Base-by-base conservation (phyloP, 2,329 filamentous ascomycete species). In the Colletotrichum musicola region DNA sequence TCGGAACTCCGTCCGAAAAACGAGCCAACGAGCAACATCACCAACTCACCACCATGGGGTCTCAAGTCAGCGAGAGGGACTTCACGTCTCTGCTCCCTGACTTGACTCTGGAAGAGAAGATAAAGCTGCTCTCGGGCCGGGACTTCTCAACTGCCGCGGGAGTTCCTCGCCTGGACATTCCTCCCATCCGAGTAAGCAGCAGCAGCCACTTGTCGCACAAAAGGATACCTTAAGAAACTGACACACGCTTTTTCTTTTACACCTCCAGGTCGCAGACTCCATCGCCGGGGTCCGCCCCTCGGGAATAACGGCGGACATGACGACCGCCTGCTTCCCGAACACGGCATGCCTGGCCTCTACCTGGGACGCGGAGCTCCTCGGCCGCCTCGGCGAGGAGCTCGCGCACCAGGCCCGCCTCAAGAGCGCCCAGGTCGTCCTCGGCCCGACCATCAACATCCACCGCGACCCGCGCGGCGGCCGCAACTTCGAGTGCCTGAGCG, bases 361-460 rank as follows among this genome's bases (percentile, higher is more conserved):
- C 2, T 72, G 71, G 71, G 68, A 72, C 53, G 61, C 70, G 3
- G 68, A 66, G 38, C 64, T 72, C 3, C 70, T 72, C 10, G 20
- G 42, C 14, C 62, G 59, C 0, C 51, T 72, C 7, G 71, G 71
- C 30, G 61, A 71, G 14, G 60, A 64, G 25, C 59, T 73, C 18
- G 71, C 64, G 4, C 20, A 47, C 12, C 62, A 77, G 42, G 73
- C 72, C 1, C 72, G 70, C 3, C 70, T 73, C 61, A 94, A 94
- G 80, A 91, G 91, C 68, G 84, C 91, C n/a, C 90, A 93, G 75
- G 85, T 93, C 10, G 86, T 91, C 71, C 83, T 93, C 14, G 92
- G 91, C 6, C 92, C 92, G 4, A 85, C 82, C 0, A 81, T 84
- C 68, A 84, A 80, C 72, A 82, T 83, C 51, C 81, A 83, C 50